These are phyloP conservation scores for Starmerella apis DNA, from an alignment of 805 yeast genomes.

Conservation along the genomic window DNA sequence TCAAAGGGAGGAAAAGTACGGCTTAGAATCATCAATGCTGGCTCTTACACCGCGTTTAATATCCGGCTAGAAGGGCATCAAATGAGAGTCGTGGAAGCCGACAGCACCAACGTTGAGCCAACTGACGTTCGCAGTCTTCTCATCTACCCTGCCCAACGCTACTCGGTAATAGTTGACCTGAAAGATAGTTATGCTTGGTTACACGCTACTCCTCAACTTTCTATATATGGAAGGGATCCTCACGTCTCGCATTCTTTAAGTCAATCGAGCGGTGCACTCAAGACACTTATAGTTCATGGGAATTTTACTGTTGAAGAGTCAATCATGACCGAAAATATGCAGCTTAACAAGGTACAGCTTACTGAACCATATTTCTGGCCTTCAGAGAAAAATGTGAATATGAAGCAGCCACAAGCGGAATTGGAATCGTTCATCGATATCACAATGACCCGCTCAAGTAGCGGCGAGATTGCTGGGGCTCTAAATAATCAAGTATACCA, in stretches of 20 bases:
- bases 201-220: constrained; percentile 6
- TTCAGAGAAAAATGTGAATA: not conserved
- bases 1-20: constrained; percentile 19
- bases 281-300: not conserved
- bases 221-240: constrained; percentile 7
- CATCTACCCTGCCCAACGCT: constrained; percentile 68
- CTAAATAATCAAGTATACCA: not conserved
- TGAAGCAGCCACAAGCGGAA: not conserved
- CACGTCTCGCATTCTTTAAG: too few relatives aligned
- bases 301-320: not conserved
- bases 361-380: not conserved
- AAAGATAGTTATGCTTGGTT: not conserved
- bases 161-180: constrained; percentile 48
- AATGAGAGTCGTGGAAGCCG: constrained; percentile 31
- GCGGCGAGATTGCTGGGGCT: constrained; percentile 4
- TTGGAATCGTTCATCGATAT: constrained; percentile 7
- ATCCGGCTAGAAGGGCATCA: constrained; percentile 29
- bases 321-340: not conserved
- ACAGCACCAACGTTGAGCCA: constrained; percentile 29
- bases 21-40: constrained; percentile 30
- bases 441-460: constrained; percentile 6
- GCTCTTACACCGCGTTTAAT: constrained; percentile 30
- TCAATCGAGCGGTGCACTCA: not conserved
- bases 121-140: constrained; percentile 24
- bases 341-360: not conserved